Conservation (phyloP, 345 rosid genomes). For the Eucalyptus marginata region DNA sequence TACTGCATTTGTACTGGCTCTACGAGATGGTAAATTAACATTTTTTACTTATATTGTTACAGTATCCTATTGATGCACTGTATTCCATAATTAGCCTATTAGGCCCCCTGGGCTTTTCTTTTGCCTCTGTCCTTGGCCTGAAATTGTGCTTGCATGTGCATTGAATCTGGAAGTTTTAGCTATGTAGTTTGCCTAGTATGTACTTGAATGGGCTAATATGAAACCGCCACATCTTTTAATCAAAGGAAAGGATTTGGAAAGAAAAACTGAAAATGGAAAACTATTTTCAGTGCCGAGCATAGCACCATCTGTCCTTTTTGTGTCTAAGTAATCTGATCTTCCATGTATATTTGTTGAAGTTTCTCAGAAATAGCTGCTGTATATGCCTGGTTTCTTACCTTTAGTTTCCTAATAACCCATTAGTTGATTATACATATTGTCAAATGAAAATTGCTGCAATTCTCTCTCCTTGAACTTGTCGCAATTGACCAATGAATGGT, state of each 20-base stretch:
- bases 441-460: not conserved
- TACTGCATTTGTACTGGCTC: conserved; percentile 43
- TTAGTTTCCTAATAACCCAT: not conserved
- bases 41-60: not conserved
- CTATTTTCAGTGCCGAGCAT: not conserved
- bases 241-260: not conserved
- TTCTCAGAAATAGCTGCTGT: not conserved
- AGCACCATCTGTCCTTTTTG: not conserved
- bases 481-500: not conserved
- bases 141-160: not conserved
- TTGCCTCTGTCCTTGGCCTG: not conserved
- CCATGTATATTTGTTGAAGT: not conserved
- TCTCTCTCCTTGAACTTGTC: not conserved
- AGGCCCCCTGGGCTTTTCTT: not conserved
- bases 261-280: not conserved
- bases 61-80: not conserved
- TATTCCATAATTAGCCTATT: not conserved
- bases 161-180: not conserved
- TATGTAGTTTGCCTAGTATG: not conserved
- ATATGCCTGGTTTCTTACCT: not conserved
- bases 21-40: conserved; percentile 46
- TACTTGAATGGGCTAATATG: not conserved
- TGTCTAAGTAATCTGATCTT: not conserved
- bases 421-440: not conserved
- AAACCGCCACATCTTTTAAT: not conserved